A percentile compares a stretch with the other conserved stretches of the same genome.
Conservation (phyloP, 2,329 filamentous ascomycete genomes). For the Hysterium pulicare region DNA sequence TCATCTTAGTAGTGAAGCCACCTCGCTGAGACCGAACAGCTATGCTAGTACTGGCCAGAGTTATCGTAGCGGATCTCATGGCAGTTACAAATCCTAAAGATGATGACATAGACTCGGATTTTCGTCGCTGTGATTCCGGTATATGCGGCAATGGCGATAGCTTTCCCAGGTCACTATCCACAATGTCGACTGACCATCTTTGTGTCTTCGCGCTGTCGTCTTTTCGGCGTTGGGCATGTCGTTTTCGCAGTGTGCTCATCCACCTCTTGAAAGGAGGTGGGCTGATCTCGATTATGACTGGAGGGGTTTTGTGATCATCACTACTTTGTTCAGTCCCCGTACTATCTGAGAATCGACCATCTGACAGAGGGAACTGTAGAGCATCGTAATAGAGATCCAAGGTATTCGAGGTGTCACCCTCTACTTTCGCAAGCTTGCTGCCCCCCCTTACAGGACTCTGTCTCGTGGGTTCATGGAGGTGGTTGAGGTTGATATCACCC, state of each 20-base stretch:
- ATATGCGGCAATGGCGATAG: conserved; percentile 9
- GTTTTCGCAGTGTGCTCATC: conserved; percentile 66
- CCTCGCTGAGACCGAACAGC: conserved; percentile 55
- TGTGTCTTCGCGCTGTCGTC: conserved; percentile 32
- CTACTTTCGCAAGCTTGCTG: no score
- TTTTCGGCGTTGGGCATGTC: conserved; percentile 41
- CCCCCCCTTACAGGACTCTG: background rate
- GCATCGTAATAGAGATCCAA: conserved; percentile 28
- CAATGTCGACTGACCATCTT: conserved; percentile 34
- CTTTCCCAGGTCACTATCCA: conserved; percentile 10
- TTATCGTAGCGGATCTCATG: conserved; percentile 77
- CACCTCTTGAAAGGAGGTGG: conserved; percentile 64
- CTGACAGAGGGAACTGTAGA: conserved; percentile 27
- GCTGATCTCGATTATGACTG: conserved; percentile 2
- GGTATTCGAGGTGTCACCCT: conserved; percentile 17
- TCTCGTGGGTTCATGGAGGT: background rate
- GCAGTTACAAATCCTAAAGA: conserved; percentile 78
- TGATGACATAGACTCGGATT: conserved; percentile 61
- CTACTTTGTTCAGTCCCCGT: conserved; percentile 8
- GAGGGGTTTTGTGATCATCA: conserved; percentile 4
- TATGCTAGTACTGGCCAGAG: conserved; percentile 69
- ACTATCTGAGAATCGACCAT: conserved; percentile 19
- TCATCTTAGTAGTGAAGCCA: conserved; percentile 57
- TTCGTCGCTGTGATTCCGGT: conserved; percentile 31
- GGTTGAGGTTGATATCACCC: background rate